These are phyloP conservation scores for Plasmodium reichenowi DNA, from an alignment of 169 alveolate species.

Conservation along the genomic window DNA sequence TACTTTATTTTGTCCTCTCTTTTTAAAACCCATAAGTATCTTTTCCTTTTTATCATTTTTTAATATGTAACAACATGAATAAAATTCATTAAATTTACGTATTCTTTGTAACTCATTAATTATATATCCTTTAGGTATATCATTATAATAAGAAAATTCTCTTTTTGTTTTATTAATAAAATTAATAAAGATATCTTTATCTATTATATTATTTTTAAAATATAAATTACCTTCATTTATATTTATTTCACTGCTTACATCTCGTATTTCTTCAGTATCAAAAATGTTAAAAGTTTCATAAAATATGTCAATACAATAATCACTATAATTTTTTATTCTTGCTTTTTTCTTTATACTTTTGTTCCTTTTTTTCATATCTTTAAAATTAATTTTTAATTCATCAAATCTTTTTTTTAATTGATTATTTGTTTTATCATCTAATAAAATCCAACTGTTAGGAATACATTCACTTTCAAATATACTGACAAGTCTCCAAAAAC, in stretches of 20 bases:
- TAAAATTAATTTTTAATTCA: constrained; percentile 27
- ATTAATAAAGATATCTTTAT: constrained; percentile 36
- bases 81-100: constrained; percentile 55
- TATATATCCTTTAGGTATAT: constrained; percentile 62
- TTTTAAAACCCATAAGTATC: constrained; percentile 69
- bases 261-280: constrained; percentile 1
- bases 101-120: constrained; percentile 64
- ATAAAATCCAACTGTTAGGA: constrained; percentile 37
- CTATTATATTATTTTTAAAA: constrained; percentile 69
- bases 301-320: constrained; percentile 17
- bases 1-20: constrained; percentile 75
- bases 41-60: constrained; percentile 65
- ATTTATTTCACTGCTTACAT: constrained; percentile 36
- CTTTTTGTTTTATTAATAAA: constrained; percentile 45
- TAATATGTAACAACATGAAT: constrained; percentile 75
- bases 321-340: background rate
- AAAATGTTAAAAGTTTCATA: constrained; percentile 46
- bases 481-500: constrained; percentile 63
- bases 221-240: constrained; percentile 50
- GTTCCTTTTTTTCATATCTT: constrained; percentile 5
- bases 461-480: constrained; percentile 46
- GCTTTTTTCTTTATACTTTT: background rate
- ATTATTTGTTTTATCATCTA: constrained; percentile 22
- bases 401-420: constrained; percentile 19
- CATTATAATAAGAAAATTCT: constrained; percentile 27